Percentiles rank a stretch among this genome's conserved stretches.
Evolutionary conservation across 441 rosid genomes (phyloP).

Genomic region (Populus hybrid): DNA sequence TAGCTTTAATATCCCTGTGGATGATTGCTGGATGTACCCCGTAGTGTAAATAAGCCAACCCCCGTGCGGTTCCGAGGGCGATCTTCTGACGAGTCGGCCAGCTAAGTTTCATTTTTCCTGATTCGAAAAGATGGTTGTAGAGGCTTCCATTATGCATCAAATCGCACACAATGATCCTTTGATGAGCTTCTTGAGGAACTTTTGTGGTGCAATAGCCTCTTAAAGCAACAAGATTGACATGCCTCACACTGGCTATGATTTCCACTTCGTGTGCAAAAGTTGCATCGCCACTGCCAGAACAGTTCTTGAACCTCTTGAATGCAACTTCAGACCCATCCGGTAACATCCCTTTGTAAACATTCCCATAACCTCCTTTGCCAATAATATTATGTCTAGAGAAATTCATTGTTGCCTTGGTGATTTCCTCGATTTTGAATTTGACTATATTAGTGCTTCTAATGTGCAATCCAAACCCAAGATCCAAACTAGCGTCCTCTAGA

Average conservation of each 20-base stretch:
- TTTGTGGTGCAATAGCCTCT: neutral
- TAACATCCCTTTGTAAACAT: neutral
- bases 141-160: neutral
- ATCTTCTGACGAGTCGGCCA: neutral
- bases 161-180: neutral
- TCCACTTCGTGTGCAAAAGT: no score
- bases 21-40: constrained; percentile 76
- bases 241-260: no score
- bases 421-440: constrained; percentile 43
- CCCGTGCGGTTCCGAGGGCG: constrained; percentile 8
- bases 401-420: constrained; percentile 11
- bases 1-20: constrained; percentile 52
- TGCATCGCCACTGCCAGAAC: no score
- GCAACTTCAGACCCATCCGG: neutral
- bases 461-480: constrained; percentile 23
- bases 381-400: neutral
- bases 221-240: neutral
- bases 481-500: constrained; percentile 29
- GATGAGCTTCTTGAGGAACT: neutral
- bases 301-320: neutral
- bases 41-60: constrained; percentile 73
- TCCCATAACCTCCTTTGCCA: constrained; percentile 1
- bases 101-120: neutral
- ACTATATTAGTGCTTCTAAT: constrained; percentile 26
- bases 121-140: neutral